A percentile compares a stretch with the other conserved stretches of the same genome.
Conservation (phyloP, 1,139 yeast species). For the Hyphopichia khmerensis region DNA sequence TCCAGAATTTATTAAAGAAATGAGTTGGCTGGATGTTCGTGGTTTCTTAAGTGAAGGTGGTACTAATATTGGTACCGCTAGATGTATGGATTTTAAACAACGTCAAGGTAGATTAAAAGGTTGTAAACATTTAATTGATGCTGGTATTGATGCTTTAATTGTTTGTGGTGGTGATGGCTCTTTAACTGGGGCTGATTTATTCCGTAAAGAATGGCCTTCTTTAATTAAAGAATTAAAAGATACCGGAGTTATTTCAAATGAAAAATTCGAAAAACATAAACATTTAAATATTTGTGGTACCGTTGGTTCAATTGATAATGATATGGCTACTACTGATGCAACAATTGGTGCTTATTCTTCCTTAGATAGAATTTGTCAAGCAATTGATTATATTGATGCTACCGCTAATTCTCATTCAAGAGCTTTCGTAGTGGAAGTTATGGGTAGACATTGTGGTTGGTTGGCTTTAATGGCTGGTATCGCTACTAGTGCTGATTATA, state of each 20-base stretch:
- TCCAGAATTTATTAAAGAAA: slow-evolving; percentile 52
- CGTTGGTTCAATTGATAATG: slow-evolving; percentile 82
- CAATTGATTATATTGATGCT: slow-evolving; percentile 80
- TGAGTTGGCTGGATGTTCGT: slow-evolving; percentile 78
- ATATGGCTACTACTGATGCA: slow-evolving; percentile 80
- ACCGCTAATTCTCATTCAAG: slow-evolving; percentile 82
- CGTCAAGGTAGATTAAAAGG: slow-evolving; percentile 66
- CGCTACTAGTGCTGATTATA: slow-evolving; percentile 78
- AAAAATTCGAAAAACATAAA: slow-evolving; percentile 51
- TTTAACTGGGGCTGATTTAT: slow-evolving; percentile 78
- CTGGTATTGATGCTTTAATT: slow-evolving; percentile 76
- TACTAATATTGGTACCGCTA: slow-evolving; percentile 79
- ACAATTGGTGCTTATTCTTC: slow-evolving; percentile 83
- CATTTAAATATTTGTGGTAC: slow-evolving; percentile 72
- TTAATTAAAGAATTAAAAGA: slow-evolving; percentile 59
- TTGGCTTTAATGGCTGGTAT: slow-evolving; percentile 81
- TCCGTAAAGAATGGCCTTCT: slow-evolving; percentile 79
- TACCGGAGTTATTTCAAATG: slow-evolving; percentile 47
- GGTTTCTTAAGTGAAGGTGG: slow-evolving; percentile 78
- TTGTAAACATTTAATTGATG: slow-evolving; percentile 64
- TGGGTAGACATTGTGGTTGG: slow-evolving; percentile 93
- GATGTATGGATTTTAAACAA: slow-evolving; percentile 67
- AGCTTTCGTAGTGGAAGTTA: slow-evolving; percentile 84
- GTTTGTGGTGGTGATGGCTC: slow-evolving; percentile 91
- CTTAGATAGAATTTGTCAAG: slow-evolving; percentile 71